Conservation (phyloP, 2,329 filamentous ascomycete species). For the Colletotrichum euphorbiae region DNA sequence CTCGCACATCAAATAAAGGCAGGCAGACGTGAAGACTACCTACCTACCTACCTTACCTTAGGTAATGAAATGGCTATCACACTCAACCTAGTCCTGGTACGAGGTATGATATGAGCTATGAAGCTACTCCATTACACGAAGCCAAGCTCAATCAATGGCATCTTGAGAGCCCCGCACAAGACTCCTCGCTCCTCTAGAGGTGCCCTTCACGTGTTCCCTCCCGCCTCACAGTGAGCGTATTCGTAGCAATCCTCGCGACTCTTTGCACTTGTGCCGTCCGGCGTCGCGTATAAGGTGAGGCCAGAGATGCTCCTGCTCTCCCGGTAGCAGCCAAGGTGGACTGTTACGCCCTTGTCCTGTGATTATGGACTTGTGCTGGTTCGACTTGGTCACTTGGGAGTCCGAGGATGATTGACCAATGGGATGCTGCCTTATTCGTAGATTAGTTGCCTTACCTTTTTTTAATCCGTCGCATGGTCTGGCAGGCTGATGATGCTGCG, state of each 20-base stretch:
- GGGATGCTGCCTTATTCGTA: slow-evolving; percentile 20
- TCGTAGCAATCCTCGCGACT: no score
- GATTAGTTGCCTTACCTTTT: background rate
- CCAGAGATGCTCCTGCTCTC: background rate
- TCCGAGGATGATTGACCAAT: background rate
- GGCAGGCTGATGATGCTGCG: background rate
- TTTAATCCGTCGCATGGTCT: background rate
- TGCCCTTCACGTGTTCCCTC: no score
- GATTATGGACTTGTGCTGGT: slow-evolving; percentile 24
- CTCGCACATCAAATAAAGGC: background rate
- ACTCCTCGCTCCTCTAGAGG: no score
- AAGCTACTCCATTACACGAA: no score
- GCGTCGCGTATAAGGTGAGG: slow-evolving; percentile 9
- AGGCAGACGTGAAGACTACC: background rate
- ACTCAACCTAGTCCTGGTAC: background rate
- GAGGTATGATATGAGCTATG: no score
- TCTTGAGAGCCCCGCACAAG: no score
- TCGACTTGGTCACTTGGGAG: slow-evolving; percentile 8
- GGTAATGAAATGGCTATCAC: slow-evolving; percentile 3
- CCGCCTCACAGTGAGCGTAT: no score
- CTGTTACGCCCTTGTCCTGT: background rate
- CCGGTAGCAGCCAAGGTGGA: slow-evolving; percentile 16
- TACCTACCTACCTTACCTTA: no score
- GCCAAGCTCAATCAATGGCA: no score
- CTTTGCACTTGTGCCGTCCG: background rate